Percentiles rank a stretch among this genome's conserved stretches.
Conservation (phyloP, 2,329 filamentous ascomycete species). For the Hypomyces perniciosus region DNA sequence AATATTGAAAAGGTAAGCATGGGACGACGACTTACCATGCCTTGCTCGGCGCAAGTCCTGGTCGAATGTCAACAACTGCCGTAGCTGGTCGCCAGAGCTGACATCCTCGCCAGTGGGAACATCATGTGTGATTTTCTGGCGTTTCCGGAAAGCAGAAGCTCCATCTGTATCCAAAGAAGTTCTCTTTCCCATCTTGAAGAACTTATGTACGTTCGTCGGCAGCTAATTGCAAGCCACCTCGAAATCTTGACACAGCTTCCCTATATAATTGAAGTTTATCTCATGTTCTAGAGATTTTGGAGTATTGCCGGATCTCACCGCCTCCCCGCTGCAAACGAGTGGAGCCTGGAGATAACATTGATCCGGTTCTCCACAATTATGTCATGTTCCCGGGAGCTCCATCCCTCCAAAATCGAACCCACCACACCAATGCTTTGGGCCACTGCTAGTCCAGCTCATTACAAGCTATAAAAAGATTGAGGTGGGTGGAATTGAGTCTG, state of each 20-base stretch:
- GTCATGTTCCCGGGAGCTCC: not conserved
- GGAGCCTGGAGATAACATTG: conserved; percentile 3
- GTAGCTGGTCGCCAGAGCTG: conserved; percentile 59
- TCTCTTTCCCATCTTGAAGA: conserved; percentile 40
- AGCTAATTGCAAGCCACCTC: conserved; percentile 10
- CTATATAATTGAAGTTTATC: not conserved
- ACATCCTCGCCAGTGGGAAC: conserved; percentile 56
- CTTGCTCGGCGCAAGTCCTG: conserved; percentile 62
- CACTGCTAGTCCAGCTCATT: not conserved
- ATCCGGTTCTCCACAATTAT: not conserved
- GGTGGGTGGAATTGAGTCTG: not conserved
- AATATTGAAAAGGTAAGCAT: not conserved
- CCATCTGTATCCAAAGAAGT: conserved; percentile 34
- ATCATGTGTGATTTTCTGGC: conserved; percentile 51
- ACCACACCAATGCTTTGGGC: not conserved
- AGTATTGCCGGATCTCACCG: conserved; percentile 31
- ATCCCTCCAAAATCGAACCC: too few species aligned
- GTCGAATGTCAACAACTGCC: conserved; percentile 62
- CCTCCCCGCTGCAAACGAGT: conserved; percentile 23
- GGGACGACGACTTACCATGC: conserved; percentile 45
- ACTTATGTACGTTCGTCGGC: conserved; percentile 4
- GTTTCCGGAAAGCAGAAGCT: conserved; percentile 41
- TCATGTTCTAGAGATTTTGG: conserved; percentile 25
- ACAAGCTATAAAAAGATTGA: not conserved
- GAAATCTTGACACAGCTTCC: not conserved